Base-by-base conservation (phyloP, 192 early-diverging fungal genomes). In the Gorgonomyces haynaldii region DNA sequence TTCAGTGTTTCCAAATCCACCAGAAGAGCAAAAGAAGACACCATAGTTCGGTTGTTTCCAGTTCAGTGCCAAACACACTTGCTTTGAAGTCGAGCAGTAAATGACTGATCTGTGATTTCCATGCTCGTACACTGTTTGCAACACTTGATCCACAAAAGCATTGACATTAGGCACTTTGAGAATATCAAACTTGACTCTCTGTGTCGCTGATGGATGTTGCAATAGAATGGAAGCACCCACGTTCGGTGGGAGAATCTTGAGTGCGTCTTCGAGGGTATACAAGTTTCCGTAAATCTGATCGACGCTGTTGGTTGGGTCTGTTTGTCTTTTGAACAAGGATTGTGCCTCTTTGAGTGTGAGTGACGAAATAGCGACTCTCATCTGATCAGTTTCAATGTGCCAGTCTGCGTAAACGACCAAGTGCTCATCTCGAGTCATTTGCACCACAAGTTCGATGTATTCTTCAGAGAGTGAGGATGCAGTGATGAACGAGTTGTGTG, bases 41-140 rank as follows among this genome's bases (percentile, higher is more conserved):
- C 72, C 74, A 78, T 81, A 99, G 56, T 96, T 96, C 16, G 93
- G 93, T 52, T 99, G 96, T 63, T 99, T 99, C 96, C 96, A 96
- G 70, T 92, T 99, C 28, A 96, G 52, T 13, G 89, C 83, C 10
- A 84, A 86, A 67, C 96, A 99, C 0, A 95, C 79, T 15, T 76
- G 66, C 12, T 90, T 85, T 57, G 90, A 95, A 62, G 88, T 89
- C 1, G 89, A 91, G 19, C 81, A 84, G 58, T 96, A 93, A 56
- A 99, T 84, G 15, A 84, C 67, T 28, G 64, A 59, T 4, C 69
- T 56, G 21, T 61, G 56, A 21, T 53, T 36, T 22, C 57, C 79
- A 64, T 74, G 70, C 62, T 89, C 82, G 52, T 96, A 95, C 3
- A 94, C 83, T 1, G 72, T 78, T 61, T 86, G 76, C 12, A 96